Evolutionary conservation across 176 grass and related monocot species (phyloP).

Genomic region (Stipa capillata): DNA sequence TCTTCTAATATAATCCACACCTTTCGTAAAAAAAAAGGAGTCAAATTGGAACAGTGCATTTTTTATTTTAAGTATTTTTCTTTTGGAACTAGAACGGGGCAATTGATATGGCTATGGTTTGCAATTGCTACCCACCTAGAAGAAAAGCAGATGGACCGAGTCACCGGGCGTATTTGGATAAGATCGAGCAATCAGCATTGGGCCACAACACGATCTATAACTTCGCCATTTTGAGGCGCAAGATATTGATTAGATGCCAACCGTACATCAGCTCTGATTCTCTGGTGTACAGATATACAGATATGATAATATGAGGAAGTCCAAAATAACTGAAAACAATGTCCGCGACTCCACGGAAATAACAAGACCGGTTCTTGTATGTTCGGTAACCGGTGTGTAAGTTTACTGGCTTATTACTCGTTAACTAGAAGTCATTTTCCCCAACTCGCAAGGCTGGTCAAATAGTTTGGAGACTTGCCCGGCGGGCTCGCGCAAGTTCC

Average conservation of each 20-base stretch:
- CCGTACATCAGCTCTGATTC: not conserved
- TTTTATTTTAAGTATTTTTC: too few species aligned
- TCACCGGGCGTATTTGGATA: not conserved
- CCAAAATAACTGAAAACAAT: too few species aligned
- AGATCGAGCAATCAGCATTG: not conserved
- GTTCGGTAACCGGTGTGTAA: too few species aligned
- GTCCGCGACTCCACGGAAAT: too few species aligned
- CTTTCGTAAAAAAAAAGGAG: too few species aligned
- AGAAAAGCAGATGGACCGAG: not conserved
- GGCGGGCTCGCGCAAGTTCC: not conserved
- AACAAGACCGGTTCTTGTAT: too few species aligned
- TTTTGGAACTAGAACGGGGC: too few species aligned
- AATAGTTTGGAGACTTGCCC: not conserved
- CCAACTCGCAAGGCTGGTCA: not conserved
- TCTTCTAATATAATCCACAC: too few species aligned
- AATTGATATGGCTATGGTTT: not conserved
- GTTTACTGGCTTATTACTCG: too few species aligned
- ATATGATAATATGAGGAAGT: not conserved
- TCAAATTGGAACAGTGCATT: too few species aligned
- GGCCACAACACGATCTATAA: not conserved
- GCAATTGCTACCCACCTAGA: not conserved
- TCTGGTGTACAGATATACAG: not conserved
- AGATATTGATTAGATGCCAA: not conserved
- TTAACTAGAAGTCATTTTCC: not conserved
- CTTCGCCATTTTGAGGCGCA: not conserved